phyloP scores from a whole-genome alignment of 2,329 filamentous ascomycete genomes.

The Cladosporium phlei region DNA sequence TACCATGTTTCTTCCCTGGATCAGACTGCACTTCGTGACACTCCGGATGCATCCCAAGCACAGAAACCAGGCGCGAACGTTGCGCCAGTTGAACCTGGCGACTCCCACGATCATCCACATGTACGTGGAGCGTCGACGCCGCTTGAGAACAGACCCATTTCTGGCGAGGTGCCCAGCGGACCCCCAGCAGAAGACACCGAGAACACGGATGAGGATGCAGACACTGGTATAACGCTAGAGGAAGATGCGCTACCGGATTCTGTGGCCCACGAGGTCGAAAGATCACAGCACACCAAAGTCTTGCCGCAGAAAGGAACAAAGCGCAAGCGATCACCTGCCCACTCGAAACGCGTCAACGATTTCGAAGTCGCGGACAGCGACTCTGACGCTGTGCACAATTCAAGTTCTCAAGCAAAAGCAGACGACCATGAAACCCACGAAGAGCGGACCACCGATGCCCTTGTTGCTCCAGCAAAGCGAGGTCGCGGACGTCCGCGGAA shows the following conservation, averaged over 20 bases:
- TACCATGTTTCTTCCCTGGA: too few species aligned
- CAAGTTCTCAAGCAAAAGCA: neutral
- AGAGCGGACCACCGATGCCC: neutral
- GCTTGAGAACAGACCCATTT: neutral
- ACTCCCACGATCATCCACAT: too few species aligned
- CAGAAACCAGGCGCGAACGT: too few species aligned
- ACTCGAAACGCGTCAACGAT: neutral
- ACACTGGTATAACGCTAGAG: neutral
- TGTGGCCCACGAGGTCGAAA: too few species aligned
- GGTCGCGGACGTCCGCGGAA: neutral
- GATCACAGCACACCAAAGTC: neutral
- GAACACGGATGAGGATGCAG: neutral
- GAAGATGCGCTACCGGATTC: too few species aligned
- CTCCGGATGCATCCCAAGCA: too few species aligned
- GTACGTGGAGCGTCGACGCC: neutral
- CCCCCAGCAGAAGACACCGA: neutral
- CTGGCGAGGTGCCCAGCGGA: neutral
- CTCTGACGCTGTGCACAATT: neutral
- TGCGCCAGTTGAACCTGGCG: too few species aligned
- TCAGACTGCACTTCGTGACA: too few species aligned
- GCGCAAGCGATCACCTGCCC: neutral
- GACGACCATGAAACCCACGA: neutral
- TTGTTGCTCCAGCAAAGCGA: neutral
- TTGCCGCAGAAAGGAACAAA: neutral
- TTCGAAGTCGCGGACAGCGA: constrained; percentile 2